Conservation (phyloP, 2,329 filamentous ascomycete genomes). For the Penicillium occitanis region DNA sequence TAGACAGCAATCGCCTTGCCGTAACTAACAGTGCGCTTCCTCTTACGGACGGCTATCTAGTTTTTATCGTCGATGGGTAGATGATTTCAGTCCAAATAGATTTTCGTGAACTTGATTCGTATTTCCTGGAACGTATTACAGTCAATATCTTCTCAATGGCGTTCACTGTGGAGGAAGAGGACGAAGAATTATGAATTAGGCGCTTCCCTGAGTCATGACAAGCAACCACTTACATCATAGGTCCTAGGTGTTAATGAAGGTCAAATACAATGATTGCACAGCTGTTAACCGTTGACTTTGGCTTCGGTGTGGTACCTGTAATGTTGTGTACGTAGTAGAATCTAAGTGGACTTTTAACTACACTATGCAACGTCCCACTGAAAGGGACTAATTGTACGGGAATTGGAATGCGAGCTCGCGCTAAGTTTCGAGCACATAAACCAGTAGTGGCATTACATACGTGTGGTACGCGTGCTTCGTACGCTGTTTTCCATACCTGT, state of each 20-base stretch:
- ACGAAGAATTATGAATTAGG: background rate
- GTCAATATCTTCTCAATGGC: background rate
- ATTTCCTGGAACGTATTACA: background rate
- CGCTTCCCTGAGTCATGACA: conserved; percentile 2
- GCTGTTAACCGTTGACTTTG: background rate
- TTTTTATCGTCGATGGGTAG: background rate
- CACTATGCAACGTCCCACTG: background rate
- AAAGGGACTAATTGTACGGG: background rate
- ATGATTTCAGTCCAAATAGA: background rate
- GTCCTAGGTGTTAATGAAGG: background rate
- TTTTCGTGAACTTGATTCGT: background rate
- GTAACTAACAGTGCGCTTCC: background rate
- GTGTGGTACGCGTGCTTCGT: background rate
- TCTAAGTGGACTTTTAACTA: background rate
- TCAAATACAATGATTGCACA: background rate
- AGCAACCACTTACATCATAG: conserved; percentile 11
- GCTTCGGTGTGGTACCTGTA: background rate
- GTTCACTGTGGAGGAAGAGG: background rate
- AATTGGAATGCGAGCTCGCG: background rate
- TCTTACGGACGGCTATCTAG: background rate
- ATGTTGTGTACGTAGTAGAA: background rate
- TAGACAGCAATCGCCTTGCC: background rate
- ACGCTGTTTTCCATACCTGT: background rate
- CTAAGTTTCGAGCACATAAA: background rate
- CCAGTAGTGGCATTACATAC: background rate